Conservation (phyloP, 176 grass and related monocot species). For the Rhynchospora pubera region DNA sequence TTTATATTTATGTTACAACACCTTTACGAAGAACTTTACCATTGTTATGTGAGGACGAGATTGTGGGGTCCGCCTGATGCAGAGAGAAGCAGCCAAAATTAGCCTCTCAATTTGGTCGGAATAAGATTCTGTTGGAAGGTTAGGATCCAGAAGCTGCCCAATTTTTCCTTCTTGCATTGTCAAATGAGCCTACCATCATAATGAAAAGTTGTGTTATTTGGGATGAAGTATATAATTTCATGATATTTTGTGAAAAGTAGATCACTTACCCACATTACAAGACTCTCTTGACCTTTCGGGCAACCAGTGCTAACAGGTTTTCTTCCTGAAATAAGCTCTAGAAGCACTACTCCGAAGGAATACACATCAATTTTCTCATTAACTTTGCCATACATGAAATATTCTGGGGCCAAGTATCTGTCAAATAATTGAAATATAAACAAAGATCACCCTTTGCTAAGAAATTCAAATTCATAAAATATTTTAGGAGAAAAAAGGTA, state of each 20-base stretch:
- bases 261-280: constrained; percentile 88
- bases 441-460: background rate
- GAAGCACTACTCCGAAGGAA: constrained; percentile 88
- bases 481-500: background rate
- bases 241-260: constrained; percentile 10
- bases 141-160: constrained; percentile 58
- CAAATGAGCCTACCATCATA: constrained; percentile 57
- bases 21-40: constrained; percentile 31
- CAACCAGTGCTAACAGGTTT: constrained; percentile 63
- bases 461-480: background rate
- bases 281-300: constrained; percentile 81
- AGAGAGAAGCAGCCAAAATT: constrained; percentile 74
- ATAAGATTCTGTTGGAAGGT: constrained; percentile 38
- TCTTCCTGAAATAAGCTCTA: constrained; percentile 83
- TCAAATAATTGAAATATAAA: background rate
- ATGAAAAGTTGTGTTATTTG: constrained; percentile 4
- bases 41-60: constrained; percentile 50
- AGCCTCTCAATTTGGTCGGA: constrained; percentile 55
- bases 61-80: constrained; percentile 55
- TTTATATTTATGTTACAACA: background rate
- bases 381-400: constrained; percentile 94
- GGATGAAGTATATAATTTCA: constrained; percentile 3
- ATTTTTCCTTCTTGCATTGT: constrained; percentile 71
- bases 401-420: constrained; percentile 97
- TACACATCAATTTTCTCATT: constrained; percentile 94